Evolutionary conservation across 2,329 filamentous ascomycete species (phyloP), one percentile per base, ranked within the genome.

Genomic region (Knufia fluminis): DNA sequence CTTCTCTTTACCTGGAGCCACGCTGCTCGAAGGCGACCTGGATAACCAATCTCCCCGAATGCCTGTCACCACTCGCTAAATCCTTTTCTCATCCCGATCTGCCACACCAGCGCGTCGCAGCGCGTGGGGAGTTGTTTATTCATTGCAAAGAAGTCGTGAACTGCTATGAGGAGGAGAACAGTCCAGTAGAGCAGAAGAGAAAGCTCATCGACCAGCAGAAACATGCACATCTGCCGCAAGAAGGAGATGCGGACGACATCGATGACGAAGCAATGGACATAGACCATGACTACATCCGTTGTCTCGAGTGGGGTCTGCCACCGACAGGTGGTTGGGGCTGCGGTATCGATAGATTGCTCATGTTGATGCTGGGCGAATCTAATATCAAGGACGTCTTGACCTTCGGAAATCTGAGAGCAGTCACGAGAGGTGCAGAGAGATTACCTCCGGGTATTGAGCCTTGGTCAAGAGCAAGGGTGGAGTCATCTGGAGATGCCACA

Each of bases 101-200:
- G 28, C 49, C 56, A 6, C 83, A 82, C 0, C 90, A 96, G 63
- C 67, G 77, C 7, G 80, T 95, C 1, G 84, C 88, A 1, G 86
- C 87, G 1, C 82, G 90, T 4, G 86, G 85, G 0, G 90, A 96
- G 67, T 77, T 95, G 19, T 95, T 94, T 68, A 79, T 94, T 54
- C 71, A 79, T 44, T 81, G 84, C 35, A 79, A 80, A 48, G 92
- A 98, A 64, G 76, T 95, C 26, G 87, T 91, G 53, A 98, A 98
- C 67, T 94, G 91, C 72, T 98, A 98, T 66, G 92, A 98, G 66
- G 92, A 98, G 68, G 92, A 98, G 65, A 98, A 98, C 66, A 86
- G 87, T 46, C 92, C 92, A 0, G 82, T 85, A 48, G 85, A 84
- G 60, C 92, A 98, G 69, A 77, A 86, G 40, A 74, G 78, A 49